Conservation (phyloP, 2,329 filamentous ascomycete genomes). For the Hymenoscyphus infarciens region DNA sequence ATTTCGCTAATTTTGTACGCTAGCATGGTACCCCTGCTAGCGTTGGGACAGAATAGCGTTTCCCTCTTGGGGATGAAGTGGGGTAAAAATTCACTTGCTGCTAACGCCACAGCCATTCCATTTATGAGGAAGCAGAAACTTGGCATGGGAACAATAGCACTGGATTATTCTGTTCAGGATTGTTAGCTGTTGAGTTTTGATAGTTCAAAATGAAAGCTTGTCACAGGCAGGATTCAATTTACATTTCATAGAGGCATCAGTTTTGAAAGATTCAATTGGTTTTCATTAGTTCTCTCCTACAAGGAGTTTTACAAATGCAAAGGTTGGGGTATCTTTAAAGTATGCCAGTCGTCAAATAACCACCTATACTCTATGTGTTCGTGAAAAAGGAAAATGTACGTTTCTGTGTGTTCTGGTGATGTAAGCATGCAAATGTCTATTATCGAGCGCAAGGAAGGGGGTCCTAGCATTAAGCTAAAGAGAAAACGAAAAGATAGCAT, state of each 20-base stretch:
- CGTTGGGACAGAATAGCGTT: no score
- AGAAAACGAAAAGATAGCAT: not conserved
- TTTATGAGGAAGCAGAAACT: no score
- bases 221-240: not conserved
- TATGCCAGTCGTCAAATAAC: not conserved
- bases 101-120: no score
- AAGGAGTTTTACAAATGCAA: conserved; percentile 1
- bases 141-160: no score
- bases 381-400: not conserved
- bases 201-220: no score
- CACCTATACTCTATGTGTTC: not conserved
- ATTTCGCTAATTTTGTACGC: no score
- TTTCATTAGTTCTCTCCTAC: not conserved
- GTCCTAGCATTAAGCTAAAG: not conserved
- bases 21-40: no score
- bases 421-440: not conserved
- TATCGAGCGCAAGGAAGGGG: not conserved
- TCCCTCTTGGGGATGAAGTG: no score
- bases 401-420: not conserved
- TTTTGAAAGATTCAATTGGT: not conserved
- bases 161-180: no score
- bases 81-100: no score
- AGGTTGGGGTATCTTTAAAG: not conserved
- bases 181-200: no score
- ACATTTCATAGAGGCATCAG: not conserved